Percentiles rank a stretch among this genome's conserved stretches.
phyloP scores from a whole-genome alignment of 805 yeast genomes.

The Kazachstania martiniae region DNA sequence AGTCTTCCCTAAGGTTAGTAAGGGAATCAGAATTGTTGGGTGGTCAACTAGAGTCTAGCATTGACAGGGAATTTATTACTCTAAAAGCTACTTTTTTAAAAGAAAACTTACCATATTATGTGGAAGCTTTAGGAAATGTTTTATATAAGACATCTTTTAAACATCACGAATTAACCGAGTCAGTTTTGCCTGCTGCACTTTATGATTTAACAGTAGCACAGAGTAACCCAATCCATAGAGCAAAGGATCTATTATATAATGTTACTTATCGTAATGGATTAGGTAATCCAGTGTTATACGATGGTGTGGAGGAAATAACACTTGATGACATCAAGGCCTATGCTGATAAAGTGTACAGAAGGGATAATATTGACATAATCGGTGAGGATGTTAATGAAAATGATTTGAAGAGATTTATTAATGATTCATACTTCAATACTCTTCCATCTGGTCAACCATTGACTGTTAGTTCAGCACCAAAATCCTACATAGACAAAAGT shows the following conservation, averaged over 20 bases:
- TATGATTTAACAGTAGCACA: constrained; percentile 48
- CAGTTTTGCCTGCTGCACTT: constrained; percentile 67
- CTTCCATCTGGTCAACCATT: constrained; percentile 53
- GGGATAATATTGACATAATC: constrained; percentile 57
- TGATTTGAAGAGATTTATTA: constrained; percentile 59
- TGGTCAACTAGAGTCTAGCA: constrained; percentile 57
- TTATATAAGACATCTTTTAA: constrained; percentile 61
- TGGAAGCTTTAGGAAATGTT: constrained; percentile 71
- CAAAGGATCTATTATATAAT: constrained; percentile 69
- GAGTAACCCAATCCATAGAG: constrained; percentile 43
- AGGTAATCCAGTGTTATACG: constrained; percentile 73
- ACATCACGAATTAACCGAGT: constrained; percentile 75
- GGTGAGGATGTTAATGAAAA: constrained; percentile 65
- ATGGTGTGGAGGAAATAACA: constrained; percentile 48
- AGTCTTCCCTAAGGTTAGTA: constrained; percentile 84
- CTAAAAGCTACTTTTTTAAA: constrained; percentile 74
- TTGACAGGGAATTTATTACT: constrained; percentile 77
- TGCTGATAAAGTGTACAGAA: constrained; percentile 58
- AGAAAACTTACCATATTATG: constrained; percentile 85
- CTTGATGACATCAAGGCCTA: constrained; percentile 55
- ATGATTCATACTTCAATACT: constrained; percentile 47
- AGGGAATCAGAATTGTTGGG: constrained; percentile 94
- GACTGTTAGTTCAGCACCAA: constrained; percentile 30
- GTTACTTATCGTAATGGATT: constrained; percentile 78
- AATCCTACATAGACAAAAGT: constrained; percentile 53